phyloP scores from a whole-genome alignment of 2,329 filamentous ascomycete species.

The Phialophora macrospora region DNA sequence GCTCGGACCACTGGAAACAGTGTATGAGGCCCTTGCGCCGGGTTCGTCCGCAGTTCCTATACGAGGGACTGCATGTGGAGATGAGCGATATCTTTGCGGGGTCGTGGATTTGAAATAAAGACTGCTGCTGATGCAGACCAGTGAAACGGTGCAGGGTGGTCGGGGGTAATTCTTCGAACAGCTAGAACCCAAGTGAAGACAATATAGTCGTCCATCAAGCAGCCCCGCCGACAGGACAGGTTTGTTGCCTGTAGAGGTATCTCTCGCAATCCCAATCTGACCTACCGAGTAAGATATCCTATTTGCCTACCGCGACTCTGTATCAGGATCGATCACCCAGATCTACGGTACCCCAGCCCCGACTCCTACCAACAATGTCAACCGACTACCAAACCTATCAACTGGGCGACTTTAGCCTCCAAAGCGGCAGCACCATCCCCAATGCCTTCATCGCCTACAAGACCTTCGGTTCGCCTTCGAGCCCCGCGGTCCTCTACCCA shows the following conservation, averaged over 20 bases:
- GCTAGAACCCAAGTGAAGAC: too few relatives aligned
- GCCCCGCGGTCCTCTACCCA: conserved; percentile 74
- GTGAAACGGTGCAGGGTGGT: too few relatives aligned
- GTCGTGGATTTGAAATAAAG: neutral
- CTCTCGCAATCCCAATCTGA: too few relatives aligned
- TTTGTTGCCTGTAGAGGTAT: too few relatives aligned
- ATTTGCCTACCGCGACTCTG: too few relatives aligned
- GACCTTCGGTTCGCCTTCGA: conserved; percentile 68
- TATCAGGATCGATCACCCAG: neutral
- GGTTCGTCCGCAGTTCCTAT: neutral
- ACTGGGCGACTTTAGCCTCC: conserved; percentile 70
- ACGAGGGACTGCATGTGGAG: conserved; percentile 1
- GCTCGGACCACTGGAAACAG: neutral
- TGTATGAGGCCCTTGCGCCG: neutral
- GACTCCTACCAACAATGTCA: conserved; percentile 22
- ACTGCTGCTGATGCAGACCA: neutral
- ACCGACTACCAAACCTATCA: conserved; percentile 58
- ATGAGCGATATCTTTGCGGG: neutral
- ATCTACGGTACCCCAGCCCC: too few relatives aligned
- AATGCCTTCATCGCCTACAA: conserved; percentile 76
- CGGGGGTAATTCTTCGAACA: neutral
- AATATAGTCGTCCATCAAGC: too few relatives aligned
- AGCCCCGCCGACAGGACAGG: too few relatives aligned
- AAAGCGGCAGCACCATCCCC: conserved; percentile 66
- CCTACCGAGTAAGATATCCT: too few relatives aligned